Evolutionary conservation across 2,329 filamentous ascomycete genomes (phyloP).

Genomic region (Sclerotinia spermophila): DNA sequence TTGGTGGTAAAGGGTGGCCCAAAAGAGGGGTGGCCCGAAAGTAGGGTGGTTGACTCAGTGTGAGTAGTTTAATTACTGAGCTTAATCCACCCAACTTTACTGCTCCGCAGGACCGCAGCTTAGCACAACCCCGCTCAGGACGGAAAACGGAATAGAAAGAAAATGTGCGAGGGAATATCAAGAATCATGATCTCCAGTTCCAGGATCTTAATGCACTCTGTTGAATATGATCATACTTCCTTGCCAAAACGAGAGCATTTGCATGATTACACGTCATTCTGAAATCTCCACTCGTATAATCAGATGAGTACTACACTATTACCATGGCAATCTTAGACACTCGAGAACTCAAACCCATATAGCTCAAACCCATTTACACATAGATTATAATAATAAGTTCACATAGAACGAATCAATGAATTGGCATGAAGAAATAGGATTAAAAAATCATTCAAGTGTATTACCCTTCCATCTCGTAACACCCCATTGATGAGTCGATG

Average conservation of each 20-base stretch:
- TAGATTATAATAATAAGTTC: neutral
- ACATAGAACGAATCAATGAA: neutral
- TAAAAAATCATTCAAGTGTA: neutral
- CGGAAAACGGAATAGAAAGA: neutral
- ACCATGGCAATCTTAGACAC: neutral
- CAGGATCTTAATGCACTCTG: neutral
- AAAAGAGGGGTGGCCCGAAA: too few species aligned
- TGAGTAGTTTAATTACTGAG: too few species aligned
- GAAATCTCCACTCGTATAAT: neutral
- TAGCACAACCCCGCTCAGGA: neutral
- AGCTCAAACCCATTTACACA: too few species aligned
- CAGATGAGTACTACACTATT: too few species aligned
- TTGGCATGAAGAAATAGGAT: neutral
- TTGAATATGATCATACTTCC: neutral
- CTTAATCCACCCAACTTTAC: neutral
- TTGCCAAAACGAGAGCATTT: neutral
- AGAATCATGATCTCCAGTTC: neutral
- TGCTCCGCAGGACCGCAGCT: neutral
- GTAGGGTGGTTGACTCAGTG: too few species aligned
- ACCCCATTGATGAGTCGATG: neutral
- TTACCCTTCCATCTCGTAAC: too few species aligned
- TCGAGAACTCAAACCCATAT: neutral
- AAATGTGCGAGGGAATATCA: neutral
- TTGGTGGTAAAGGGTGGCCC: too few species aligned
- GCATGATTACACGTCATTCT: too few species aligned